phyloP scores from a whole-genome alignment of 345 rosid species.

The Zanthoxylum bungeanum region DNA sequence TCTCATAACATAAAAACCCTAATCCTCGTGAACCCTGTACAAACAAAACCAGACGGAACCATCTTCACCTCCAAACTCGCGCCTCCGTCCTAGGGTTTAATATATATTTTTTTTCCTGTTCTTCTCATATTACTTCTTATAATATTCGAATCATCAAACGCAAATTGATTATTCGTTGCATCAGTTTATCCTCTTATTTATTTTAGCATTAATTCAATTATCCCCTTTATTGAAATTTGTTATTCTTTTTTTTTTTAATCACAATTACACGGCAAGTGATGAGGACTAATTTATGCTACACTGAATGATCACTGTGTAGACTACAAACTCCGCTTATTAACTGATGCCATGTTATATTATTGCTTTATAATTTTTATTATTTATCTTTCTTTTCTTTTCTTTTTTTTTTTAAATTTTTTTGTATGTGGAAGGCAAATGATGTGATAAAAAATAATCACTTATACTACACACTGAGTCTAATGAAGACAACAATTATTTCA shows the following conservation, averaged over 20 bases:
- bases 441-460: conserved; percentile 32
- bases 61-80: neutral
- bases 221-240: too few relatives aligned
- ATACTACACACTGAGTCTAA: conserved; percentile 48
- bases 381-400: too few relatives aligned
- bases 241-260: neutral
- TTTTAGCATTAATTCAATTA: too few relatives aligned
- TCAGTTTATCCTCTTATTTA: conserved; percentile 46
- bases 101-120: neutral
- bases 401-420: neutral
- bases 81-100: neutral
- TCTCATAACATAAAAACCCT: too few relatives aligned
- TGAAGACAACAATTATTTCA: conserved; percentile 45
- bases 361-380: neutral
- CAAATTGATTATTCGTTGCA: conserved; percentile 21
- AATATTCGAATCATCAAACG: neutral
- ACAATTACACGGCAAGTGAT: conserved; percentile 38
- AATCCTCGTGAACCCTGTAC: neutral
- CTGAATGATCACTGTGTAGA: conserved; percentile 45
- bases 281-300: conserved; percentile 45
- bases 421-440: conserved; percentile 46
- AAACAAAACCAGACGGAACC: neutral
- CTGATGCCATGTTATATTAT: conserved; percentile 43
- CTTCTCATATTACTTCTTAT: too few relatives aligned
- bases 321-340: conserved; percentile 47